These are phyloP conservation scores for Maudiozyma humilis DNA, from an alignment of 1,139 yeast genomes.

Conservation along the genomic window DNA sequence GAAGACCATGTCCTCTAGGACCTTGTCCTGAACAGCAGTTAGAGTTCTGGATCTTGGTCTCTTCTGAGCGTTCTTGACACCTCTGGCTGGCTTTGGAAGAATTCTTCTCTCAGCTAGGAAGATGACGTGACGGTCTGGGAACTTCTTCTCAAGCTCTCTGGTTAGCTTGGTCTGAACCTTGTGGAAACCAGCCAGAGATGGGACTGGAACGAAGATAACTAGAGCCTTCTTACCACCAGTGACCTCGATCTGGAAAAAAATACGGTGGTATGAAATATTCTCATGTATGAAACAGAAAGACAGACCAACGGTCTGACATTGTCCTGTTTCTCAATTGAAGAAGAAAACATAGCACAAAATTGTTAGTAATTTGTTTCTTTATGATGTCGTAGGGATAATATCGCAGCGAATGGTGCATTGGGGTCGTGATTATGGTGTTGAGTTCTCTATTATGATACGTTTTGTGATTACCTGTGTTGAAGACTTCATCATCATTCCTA, in stretches of 20 bases:
- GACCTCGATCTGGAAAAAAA: constrained; percentile 59
- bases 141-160: constrained; percentile 99
- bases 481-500: too few species aligned
- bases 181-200: constrained; percentile 90
- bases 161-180: constrained; percentile 94
- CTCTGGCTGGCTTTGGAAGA: constrained; percentile 92
- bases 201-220: constrained; percentile 96
- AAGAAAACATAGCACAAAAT: background rate
- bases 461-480: too few species aligned
- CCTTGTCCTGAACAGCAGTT: constrained; percentile 96
- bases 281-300: background rate
- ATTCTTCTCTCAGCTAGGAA: constrained; percentile 99
- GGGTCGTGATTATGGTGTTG: too few species aligned
- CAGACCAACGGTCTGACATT: constrained; percentile 4
- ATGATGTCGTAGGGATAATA: too few species aligned
- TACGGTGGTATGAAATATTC: background rate
- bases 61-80: constrained; percentile 90
- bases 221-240: constrained; percentile 98
- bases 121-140: constrained; percentile 99
- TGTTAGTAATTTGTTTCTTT: background rate
- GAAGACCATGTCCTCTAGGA: constrained; percentile 98
- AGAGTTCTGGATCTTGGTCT: constrained; percentile 99
- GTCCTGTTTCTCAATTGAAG: background rate
- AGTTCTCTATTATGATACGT: too few species aligned
- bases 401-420: too few species aligned